Percentiles rank a stretch among this genome's conserved stretches.
Conservation (phyloP, 192 early-diverging fungal genomes). For the Coemansia erecta region DNA sequence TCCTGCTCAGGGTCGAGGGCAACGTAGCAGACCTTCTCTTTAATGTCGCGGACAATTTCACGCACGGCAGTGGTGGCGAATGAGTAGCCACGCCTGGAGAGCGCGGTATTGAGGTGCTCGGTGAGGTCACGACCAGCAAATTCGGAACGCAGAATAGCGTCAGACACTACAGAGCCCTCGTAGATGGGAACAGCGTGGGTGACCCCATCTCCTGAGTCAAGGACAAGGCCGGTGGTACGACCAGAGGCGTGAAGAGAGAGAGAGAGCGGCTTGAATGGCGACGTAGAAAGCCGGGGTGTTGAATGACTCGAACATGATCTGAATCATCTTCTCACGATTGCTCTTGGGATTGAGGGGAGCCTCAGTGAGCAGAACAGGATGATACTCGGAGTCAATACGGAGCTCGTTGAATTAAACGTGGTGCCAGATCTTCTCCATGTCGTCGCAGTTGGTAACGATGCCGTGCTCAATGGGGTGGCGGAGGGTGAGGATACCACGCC, state of each 20-base stretch:
- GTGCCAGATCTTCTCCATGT: slow-evolving; percentile 96
- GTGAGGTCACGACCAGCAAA: slow-evolving; percentile 97
- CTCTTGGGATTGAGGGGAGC: slow-evolving; percentile 96
- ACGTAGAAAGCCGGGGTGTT: slow-evolving; percentile 97
- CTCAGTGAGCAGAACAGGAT: slow-evolving; percentile 96
- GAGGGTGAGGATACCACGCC: slow-evolving; percentile 84
- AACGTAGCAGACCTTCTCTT: slow-evolving; percentile 99
- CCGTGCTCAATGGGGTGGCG: slow-evolving; percentile 90
- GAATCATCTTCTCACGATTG: slow-evolving; percentile 99
- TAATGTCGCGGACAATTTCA: slow-evolving; percentile 99
- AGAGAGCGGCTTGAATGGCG: slow-evolving; percentile 93
- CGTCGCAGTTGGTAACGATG: slow-evolving; percentile 92
- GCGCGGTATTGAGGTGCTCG: slow-evolving; percentile 88
- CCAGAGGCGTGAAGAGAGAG: slow-evolving; percentile 93
- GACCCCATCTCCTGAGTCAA: slow-evolving; percentile 98
- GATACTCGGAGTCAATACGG: slow-evolving; percentile 96
- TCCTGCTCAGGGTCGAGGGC: slow-evolving; percentile 98
- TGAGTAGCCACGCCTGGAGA: slow-evolving; percentile 94
- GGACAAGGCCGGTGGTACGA: slow-evolving; percentile 96
- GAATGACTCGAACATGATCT: slow-evolving; percentile 99
- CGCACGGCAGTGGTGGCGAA: slow-evolving; percentile 95
- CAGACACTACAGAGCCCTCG: slow-evolving; percentile 93
- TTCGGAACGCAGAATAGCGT: slow-evolving; percentile 96
- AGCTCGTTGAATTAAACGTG: slow-evolving; percentile 98
- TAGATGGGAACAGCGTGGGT: slow-evolving; percentile 97